Evolutionary conservation across 1,284 basidiomycete genomes (phyloP).

Genomic region (Amylostereum areolatum): DNA sequence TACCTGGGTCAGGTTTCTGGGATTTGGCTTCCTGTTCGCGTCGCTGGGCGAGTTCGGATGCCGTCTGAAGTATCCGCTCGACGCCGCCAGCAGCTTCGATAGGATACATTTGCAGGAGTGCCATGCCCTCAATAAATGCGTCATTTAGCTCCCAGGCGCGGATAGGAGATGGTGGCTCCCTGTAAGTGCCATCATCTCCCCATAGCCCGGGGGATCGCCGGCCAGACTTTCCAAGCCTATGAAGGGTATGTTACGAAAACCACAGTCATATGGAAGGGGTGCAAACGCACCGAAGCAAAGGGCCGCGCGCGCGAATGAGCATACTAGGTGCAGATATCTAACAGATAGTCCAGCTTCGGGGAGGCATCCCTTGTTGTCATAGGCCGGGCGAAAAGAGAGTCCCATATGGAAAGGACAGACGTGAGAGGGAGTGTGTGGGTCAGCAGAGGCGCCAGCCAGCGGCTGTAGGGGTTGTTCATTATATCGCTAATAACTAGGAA

Average conservation of each 20-base stretch:
- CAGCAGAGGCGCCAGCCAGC: slow-evolving; percentile 70
- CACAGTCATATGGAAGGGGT: neutral
- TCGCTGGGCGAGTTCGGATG: slow-evolving; percentile 50
- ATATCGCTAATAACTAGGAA: slow-evolving; percentile 1
- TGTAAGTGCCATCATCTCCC: slow-evolving; percentile 37
- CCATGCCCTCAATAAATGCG: slow-evolving; percentile 60
- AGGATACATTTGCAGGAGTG: slow-evolving; percentile 59
- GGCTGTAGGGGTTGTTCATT: slow-evolving; percentile 32
- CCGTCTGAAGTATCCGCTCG: slow-evolving; percentile 63
- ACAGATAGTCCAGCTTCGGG: slow-evolving; percentile 58
- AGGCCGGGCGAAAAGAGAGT: slow-evolving; percentile 57
- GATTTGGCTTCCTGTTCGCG: slow-evolving; percentile 35
- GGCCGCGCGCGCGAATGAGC: slow-evolving; percentile 50
- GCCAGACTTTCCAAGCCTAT: slow-evolving; percentile 48
- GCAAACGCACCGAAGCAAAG: slow-evolving; percentile 47
- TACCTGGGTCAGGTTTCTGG: slow-evolving; percentile 27
- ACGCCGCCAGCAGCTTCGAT: slow-evolving; percentile 59
- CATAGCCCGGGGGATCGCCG: slow-evolving; percentile 45
- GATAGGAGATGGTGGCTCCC: slow-evolving; percentile 38
- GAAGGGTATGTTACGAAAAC: neutral
- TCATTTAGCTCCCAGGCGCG: slow-evolving; percentile 53
- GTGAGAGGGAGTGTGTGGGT: slow-evolving; percentile 64
- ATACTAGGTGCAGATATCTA: slow-evolving; percentile 67
- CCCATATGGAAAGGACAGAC: slow-evolving; percentile 61
- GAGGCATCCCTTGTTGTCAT: slow-evolving; percentile 48